Evolutionary conservation across 306 rosid genomes (phyloP), one percentile per base, ranked within the genome.

Genomic region (Comarum palustre): DNA sequence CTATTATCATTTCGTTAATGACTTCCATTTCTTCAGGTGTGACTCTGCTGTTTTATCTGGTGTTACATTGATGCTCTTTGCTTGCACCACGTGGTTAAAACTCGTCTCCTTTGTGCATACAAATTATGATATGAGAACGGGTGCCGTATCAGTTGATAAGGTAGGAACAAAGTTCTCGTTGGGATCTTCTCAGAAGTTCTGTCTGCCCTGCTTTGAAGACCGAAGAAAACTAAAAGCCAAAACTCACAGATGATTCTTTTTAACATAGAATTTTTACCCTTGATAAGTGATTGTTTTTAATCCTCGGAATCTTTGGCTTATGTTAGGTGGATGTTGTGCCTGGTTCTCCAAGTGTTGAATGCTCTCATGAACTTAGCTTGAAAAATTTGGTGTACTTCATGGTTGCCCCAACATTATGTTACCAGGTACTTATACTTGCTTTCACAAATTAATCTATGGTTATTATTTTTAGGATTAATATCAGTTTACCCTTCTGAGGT

Each of bases 381-480:
- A 82, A 84, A 87, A 87, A 88, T 78, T 75, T 95, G 86, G 81
- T 73, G 29, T 95, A 95, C 87, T 95, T 95, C 83, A 92, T 95
- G 92, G 92, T 90, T 82, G 97, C 99, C 68, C 99, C 97, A 71
- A 95, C 97, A 38, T 81, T 92, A 75, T 95, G 99, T 78, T 95
- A 92, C 82, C 99, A 95, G 99, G 99, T 95, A 81, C 34, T 74
- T 75, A 54, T 42, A 25, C 64, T 77, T 6, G 61, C 38, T 39
- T 71, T 65, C 25, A 17, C 41, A 36, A 51, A 29, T 34, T 47
- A 6, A 47, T 3, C 32, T 24, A 14, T 8, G 2, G 12, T 38
- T 42, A 48, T 48, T 19, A 4, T n/a, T n/a, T n/a, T n/a, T n/a
- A n/a, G n/a, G n/a, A n/a, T n/a, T n/a, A n/a, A n/a, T n/a, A n/a